Evolutionary conservation across 2,329 filamentous ascomycete species (phyloP), one percentile per base, ranked within the genome.

Genomic region (Didymella arachidicola): DNA sequence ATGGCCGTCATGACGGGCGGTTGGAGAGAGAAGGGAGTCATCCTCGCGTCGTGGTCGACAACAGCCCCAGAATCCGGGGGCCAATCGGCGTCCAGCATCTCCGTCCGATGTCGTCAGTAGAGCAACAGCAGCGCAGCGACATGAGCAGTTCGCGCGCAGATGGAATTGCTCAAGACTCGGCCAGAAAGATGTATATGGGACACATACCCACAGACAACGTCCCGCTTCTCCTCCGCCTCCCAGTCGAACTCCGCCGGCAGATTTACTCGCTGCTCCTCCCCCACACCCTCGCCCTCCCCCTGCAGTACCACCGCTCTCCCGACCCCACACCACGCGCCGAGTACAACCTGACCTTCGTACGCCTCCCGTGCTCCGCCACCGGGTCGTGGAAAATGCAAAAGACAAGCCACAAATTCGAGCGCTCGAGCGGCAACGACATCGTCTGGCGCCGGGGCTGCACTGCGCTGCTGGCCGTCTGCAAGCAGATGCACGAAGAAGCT

Each of bases 371-470:
- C 25, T 51, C 61, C 32, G 65, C 67, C 42, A 58, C 59, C 32
- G 70, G 68, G 7, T 61, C 59, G 4, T 76, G 73, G 72, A 68
- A 65, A 44, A 72, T 75, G 66, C 64, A 70, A 47, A 64, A 63
- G 19, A 73, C 67, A 10, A 32, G 61, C 10, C 67, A 68, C 4
- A 64, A 65, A 19, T 8, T 4, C n/a, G 63, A 71, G 27, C 70
- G 65, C 51, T 65, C 70, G 26, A 70, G 66, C 3, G 70, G 71
- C 46, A 71, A 75, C 51, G 72, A 77, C 39, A 68, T 73, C 12
- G 70, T 81, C 4, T 83, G 81, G 81, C 69, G 70, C 16, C 73
- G 78, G 41, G 80, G 80, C 10, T 71, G 74, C 58, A 79, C 74
- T 0, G 68, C 64, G 4, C 59, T 83, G 3, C 69, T 83, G 2